Evolutionary conservation across 2,329 filamentous ascomycete genomes (phyloP).

Genomic region (Pseudogymnoascus sp.): DNA sequence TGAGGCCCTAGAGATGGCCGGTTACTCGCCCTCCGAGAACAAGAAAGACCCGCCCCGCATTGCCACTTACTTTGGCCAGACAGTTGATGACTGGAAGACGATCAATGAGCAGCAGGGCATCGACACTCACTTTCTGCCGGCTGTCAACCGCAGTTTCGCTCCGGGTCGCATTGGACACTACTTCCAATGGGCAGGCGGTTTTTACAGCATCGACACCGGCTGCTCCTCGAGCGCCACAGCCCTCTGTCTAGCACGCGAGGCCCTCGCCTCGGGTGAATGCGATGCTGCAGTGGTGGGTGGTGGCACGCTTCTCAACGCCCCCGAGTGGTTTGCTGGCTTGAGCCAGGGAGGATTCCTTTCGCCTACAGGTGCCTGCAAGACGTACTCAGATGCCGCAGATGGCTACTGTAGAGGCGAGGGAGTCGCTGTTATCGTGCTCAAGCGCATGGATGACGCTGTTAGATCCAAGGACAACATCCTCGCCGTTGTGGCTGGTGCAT

Average conservation of each 20-base stretch:
- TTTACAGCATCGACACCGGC: conserved; percentile 69
- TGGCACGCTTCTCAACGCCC: conserved; percentile 71
- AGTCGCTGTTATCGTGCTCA: conserved; percentile 43
- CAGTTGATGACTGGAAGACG: conserved; percentile 14
- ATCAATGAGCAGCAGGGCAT: conserved; percentile 13
- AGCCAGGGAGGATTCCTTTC: conserved; percentile 74
- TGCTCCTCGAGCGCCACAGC: conserved; percentile 70
- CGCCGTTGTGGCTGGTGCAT: conserved; percentile 46
- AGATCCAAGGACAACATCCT: conserved; percentile 59
- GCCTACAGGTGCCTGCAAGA: conserved; percentile 70
- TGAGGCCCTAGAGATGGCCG: conserved; percentile 72
- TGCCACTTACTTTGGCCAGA: conserved; percentile 15
- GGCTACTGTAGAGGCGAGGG: conserved; percentile 51
- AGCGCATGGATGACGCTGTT: conserved; percentile 48
- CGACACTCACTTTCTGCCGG: conserved; percentile 41
- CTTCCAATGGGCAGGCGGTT: conserved; percentile 70
- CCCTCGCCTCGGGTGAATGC: conserved; percentile 68
- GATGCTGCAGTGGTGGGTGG: conserved; percentile 78
- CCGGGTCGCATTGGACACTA: conserved; percentile 66
- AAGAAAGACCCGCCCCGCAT: conserved; percentile 54
- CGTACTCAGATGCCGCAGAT: conserved; percentile 65
- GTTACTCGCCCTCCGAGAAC: conserved; percentile 73
- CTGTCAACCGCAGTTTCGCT: conserved; percentile 38
- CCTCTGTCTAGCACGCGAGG: conserved; percentile 65
- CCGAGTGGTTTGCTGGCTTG: conserved; percentile 71